Percentiles rank a stretch among this genome's conserved stretches.
Evolutionary conservation across 1,284 basidiomycete genomes (phyloP).

Genomic region (Ganoderma sinense): DNA sequence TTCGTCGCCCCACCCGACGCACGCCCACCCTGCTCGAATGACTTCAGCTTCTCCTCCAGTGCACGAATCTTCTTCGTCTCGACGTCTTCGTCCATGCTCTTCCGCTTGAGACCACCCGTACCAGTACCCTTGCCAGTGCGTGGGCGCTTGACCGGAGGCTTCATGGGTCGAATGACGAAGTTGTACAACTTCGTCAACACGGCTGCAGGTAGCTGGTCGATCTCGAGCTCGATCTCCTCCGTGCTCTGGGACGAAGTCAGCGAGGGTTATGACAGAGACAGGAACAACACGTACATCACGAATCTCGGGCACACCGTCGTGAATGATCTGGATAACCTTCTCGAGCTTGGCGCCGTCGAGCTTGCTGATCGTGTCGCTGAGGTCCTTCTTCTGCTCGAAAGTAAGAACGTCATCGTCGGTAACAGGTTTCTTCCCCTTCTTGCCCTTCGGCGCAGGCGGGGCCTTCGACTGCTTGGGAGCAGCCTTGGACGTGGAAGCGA

Average conservation of each 20-base stretch:
- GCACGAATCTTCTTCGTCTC: slow-evolving; percentile 90
- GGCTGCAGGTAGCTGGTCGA: slow-evolving; percentile 84
- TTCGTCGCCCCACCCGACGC: slow-evolving; percentile 42
- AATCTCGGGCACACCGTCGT: slow-evolving; percentile 88
- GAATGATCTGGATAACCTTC: slow-evolving; percentile 91
- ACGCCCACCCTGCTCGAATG: slow-evolving; percentile 69
- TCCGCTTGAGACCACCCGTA: slow-evolving; percentile 87
- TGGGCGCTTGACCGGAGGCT: slow-evolving; percentile 66
- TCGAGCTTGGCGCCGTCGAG: slow-evolving; percentile 83
- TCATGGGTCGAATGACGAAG: slow-evolving; percentile 84
- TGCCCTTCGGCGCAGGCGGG: slow-evolving; percentile 36
- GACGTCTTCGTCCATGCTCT: slow-evolving; percentile 91
- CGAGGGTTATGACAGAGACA: slow-evolving; percentile 3
- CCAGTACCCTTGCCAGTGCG: slow-evolving; percentile 79
- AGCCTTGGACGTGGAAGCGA: slow-evolving; percentile 70
- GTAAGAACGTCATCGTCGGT: slow-evolving; percentile 78
- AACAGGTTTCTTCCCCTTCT: slow-evolving; percentile 50
- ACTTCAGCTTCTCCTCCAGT: slow-evolving; percentile 82
- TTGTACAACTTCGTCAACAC: slow-evolving; percentile 94
- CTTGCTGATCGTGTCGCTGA: slow-evolving; percentile 89
- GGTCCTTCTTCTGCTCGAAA: slow-evolving; percentile 95
- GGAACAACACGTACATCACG: slow-evolving; percentile 73
- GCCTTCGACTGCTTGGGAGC: slow-evolving; percentile 54
- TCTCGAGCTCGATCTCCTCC: slow-evolving; percentile 97
- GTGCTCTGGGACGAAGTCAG: slow-evolving; percentile 65